Percentiles rank a stretch among this genome's conserved stretches.
phyloP scores from a whole-genome alignment of 495 filamentous ascomycete genomes.

The Choiromyces venosus region DNA sequence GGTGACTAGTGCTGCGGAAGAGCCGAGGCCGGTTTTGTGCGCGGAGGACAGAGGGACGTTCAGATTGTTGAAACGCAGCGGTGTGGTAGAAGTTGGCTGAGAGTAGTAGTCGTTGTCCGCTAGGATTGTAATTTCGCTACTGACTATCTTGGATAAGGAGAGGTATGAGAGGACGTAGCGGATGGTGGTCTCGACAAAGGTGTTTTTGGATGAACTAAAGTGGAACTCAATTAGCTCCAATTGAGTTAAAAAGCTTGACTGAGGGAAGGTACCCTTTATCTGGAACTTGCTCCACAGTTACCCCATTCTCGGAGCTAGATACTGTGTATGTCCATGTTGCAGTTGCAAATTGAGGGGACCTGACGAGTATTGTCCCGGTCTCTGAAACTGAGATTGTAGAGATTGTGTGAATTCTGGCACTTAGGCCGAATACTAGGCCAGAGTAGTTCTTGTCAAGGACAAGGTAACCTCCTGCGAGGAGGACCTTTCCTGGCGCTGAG shows the following conservation, averaged over 20 bases:
- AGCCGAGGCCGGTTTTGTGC: conserved; percentile 94
- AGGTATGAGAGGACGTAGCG: conserved; percentile 83
- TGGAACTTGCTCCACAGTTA: conserved; percentile 64
- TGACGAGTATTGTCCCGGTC: conserved; percentile 58
- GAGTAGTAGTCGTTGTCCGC: conserved; percentile 98
- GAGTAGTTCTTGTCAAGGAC: conserved; percentile 85
- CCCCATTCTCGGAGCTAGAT: conserved; percentile 61
- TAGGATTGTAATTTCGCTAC: conserved; percentile 75
- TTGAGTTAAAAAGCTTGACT: conserved; percentile 20
- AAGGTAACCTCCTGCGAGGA: conserved; percentile 90
- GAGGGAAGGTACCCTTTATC: conserved; percentile 55
- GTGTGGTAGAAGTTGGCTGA: conserved; percentile 50
- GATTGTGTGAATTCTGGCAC: conserved; percentile 83
- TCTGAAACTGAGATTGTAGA: conserved; percentile 51
- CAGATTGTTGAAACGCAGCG: conserved; percentile 68
- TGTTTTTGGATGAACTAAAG: conserved; percentile 52
- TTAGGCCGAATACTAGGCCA: conserved; percentile 87
- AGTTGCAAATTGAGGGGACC: conserved; percentile 81
- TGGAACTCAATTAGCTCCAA: conserved; percentile 41
- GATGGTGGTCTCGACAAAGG: conserved; percentile 85
- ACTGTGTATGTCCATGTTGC: conserved; percentile 83
- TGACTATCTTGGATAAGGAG: conserved; percentile 52
- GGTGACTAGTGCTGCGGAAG: conserved; percentile 92
- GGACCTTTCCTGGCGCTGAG: conserved; percentile 92
- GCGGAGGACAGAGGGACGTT: conserved; percentile 66